Evolutionary conservation across 148 eudicot genomes (phyloP), one percentile per base, ranked within the genome.

Genomic region (Dysphania ambrosioides): DNA sequence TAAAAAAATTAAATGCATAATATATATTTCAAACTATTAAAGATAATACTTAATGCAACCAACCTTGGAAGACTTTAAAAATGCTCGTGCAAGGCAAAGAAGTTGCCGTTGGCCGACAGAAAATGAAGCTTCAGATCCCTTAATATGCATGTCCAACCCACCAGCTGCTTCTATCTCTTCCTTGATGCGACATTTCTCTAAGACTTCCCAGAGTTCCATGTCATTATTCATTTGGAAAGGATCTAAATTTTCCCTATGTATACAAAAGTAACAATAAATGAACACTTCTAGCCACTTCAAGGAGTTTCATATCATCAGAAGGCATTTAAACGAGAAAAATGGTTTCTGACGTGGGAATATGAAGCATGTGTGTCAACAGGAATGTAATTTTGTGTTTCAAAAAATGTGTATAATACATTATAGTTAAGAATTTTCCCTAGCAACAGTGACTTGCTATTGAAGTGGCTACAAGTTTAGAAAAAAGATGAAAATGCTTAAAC

Each of bases 81-180:
- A 80, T 35, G 97, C 92, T 32, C 99, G 96, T 35, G 99, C 97
- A 79, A 95, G 99, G 91, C 99, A 95, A 40, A 95, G 83, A 65
- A 95, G 99, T 79, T 95, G 99, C 27, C 86, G 81, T 77, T 90
- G 97, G 53, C 99, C 99, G 72, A 90, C 93, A 63, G 99, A 95
- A 81, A 95, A 92, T 70, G 90, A 82, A 2, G 79, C 60, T 65
- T 93, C 97, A 58, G 91, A 89, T 47, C 84, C 91, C 80, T 84
- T 92, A 42, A 95, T 80, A 23, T 83, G 88, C 49, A 85, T 65
- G 64, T 92, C 94, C 68, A 95, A 81, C 71, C 99, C 99, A 55
- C 97, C 97, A 44, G 81, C 81, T 72, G 87, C 86, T 75, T 83
- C 81, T 18, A 92, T 81, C 78, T 92, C 99, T 79, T 88, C 92